These are phyloP conservation scores for Paraglomus brasilianum DNA, from an alignment of 192 early-diverging fungal species.

Conservation along the genomic window DNA sequence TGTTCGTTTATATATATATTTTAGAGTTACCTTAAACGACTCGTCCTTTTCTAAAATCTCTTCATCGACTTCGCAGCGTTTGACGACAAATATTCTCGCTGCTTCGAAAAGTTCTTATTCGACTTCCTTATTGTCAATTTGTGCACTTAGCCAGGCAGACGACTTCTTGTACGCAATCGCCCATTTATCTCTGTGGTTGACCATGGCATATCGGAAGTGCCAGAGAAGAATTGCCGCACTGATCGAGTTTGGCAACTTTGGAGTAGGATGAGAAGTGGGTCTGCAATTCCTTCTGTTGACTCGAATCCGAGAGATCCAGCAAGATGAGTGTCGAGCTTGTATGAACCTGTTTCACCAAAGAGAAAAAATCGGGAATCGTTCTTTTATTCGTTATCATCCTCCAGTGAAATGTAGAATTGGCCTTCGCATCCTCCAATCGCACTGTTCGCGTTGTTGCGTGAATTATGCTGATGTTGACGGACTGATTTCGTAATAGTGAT, in stretches of 20 bases:
- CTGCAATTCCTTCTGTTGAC: conserved; percentile 1
- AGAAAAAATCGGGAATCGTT: too few relatives aligned
- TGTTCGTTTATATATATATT: too few relatives aligned
- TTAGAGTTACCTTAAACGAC: background rate
- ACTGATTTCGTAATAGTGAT: too few relatives aligned
- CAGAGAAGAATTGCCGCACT: conserved; percentile 21
- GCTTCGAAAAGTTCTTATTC: conserved; percentile 22
- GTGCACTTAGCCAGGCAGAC: conserved; percentile 1
- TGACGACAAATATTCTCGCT: conserved; percentile 10
- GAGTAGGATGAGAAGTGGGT: conserved; percentile 16
- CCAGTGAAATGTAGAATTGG: too few relatives aligned
- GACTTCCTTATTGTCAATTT: conserved; percentile 4
- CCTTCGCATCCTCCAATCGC: too few relatives aligned
- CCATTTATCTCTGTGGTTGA: conserved; percentile 16
- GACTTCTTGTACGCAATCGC: conserved; percentile 5
- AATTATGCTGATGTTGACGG: too few relatives aligned
- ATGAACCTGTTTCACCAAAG: conserved; percentile 3
- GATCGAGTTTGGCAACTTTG: conserved; percentile 12
- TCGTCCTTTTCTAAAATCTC: conserved; percentile 1
- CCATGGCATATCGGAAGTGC: conserved; percentile 6
- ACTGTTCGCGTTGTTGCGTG: too few relatives aligned
- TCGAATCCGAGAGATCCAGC: conserved; percentile 23
- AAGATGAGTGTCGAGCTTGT: background rate
- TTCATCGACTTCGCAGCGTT: conserved; percentile 10
- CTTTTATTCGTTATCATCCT: too few relatives aligned